A percentile compares a stretch with the other conserved stretches of the same genome.
phyloP scores from a whole-genome alignment of 768 basidiomycete genomes.

The Roridomyces roridus region DNA sequence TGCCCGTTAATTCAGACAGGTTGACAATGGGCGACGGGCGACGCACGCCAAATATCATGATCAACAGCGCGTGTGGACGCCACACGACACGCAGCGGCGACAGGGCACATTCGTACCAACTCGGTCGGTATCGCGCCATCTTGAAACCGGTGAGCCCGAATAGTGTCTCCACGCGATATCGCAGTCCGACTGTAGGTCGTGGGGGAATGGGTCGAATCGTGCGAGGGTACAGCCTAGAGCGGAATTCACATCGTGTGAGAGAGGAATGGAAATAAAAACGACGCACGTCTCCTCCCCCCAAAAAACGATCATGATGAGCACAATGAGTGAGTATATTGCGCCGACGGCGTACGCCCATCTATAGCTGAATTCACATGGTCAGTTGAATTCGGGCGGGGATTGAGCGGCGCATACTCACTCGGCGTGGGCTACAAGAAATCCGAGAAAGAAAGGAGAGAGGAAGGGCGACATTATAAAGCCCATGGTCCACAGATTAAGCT shows the following conservation, averaged over 20 bases:
- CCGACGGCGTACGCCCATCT: constrained; percentile 57
- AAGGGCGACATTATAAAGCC: constrained; percentile 59
- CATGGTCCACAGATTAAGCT: constrained; percentile 65
- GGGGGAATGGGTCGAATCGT: constrained; percentile 48
- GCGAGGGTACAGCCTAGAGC: constrained; percentile 56
- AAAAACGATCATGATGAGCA: constrained; percentile 48
- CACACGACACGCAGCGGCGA: constrained; percentile 44
- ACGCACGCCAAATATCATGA: constrained; percentile 42
- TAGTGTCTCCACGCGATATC: constrained; percentile 56
- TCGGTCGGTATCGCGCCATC: constrained; percentile 51
- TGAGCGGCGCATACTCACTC: no score
- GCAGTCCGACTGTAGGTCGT: constrained; percentile 42
- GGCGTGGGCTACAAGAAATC: constrained; percentile 52
- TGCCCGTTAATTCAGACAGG: background rate
- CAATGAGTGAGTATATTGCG: constrained; percentile 49
- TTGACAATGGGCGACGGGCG: background rate
- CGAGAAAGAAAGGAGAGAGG: constrained; percentile 54
- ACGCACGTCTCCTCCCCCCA: constrained; percentile 56
- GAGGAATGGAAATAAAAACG: constrained; percentile 46
- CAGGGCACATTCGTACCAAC: constrained; percentile 34
- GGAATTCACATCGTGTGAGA: constrained; percentile 49
- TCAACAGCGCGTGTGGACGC: constrained; percentile 48
- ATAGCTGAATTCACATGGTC: constrained; percentile 28
- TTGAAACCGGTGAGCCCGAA: constrained; percentile 57
- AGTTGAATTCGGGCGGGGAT: background rate